phyloP scores from a whole-genome alignment of 2,329 filamentous ascomycete species.

The Aphanoascus verrucosus region DNA sequence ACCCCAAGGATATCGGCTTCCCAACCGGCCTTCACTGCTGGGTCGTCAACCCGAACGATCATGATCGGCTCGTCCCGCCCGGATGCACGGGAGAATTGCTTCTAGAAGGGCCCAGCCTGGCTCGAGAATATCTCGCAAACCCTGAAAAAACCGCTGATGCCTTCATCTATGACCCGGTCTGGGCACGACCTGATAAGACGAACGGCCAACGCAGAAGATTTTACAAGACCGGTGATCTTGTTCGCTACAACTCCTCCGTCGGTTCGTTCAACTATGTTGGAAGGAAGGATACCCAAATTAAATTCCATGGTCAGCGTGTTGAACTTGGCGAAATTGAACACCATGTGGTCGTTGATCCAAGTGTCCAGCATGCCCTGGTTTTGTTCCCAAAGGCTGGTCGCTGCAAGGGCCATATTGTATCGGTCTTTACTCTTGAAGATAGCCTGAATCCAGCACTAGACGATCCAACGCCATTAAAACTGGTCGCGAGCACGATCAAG shows the following conservation, averaged over 20 bases:
- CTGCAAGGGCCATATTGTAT: constrained; percentile 25
- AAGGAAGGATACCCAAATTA: constrained; percentile 58
- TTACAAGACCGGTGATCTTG: constrained; percentile 35
- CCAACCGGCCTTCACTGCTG: constrained; percentile 28
- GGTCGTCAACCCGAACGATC: constrained; percentile 33
- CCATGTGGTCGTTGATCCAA: constrained; percentile 24
- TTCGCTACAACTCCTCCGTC: constrained; percentile 28
- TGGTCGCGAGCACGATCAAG: constrained; percentile 20
- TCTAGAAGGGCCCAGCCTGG: constrained; percentile 45
- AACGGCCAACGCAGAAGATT: constrained; percentile 22
- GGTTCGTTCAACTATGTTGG: constrained; percentile 40
- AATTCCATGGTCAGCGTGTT: constrained; percentile 55
- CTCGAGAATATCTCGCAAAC: constrained; percentile 51
- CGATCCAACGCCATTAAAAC: constrained; percentile 19
- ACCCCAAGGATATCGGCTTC: constrained; percentile 29
- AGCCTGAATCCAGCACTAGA: not conserved
- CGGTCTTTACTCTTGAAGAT: constrained; percentile 25
- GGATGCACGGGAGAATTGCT: constrained; percentile 31
- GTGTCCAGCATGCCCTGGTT: constrained; percentile 28
- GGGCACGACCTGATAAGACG: constrained; percentile 34
- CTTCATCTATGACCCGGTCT: constrained; percentile 48
- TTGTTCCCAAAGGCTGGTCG: constrained; percentile 29
- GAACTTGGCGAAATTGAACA: constrained; percentile 47
- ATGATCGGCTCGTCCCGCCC: constrained; percentile 34
- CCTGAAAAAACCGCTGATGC: constrained; percentile 46